Percentiles rank a stretch among this genome's conserved stretches.
Evolutionary conservation across 2,329 filamentous ascomycete species (phyloP).

Genomic region (Monilinia vaccinii-corymbosi): DNA sequence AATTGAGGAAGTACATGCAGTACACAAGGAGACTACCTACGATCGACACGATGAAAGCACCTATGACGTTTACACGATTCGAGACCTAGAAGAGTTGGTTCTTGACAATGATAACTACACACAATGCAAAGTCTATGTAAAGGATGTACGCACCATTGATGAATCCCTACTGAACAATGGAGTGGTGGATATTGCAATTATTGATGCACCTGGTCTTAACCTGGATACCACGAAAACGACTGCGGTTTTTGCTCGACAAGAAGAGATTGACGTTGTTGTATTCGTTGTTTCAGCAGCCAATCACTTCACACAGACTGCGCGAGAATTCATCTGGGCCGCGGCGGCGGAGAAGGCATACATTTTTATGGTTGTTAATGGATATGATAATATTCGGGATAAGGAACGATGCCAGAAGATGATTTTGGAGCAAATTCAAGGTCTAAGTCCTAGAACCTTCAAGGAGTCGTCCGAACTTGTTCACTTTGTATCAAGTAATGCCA

Average conservation of each 20-base stretch:
- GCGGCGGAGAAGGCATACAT: conserved; percentile 97
- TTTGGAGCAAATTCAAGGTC: conserved; percentile 72
- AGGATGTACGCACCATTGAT: conserved; percentile 79
- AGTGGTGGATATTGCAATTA: conserved; percentile 94
- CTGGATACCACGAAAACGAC: conserved; percentile 96
- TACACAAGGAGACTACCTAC: conserved; percentile 73
- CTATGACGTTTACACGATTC: conserved; percentile 75
- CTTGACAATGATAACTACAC: conserved; percentile 80
- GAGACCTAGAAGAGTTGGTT: conserved; percentile 80
- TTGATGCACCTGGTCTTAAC: conserved; percentile 92
- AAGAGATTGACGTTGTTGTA: conserved; percentile 97
- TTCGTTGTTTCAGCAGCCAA: conserved; percentile 97
- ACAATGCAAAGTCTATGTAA: conserved; percentile 95
- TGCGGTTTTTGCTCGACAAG: conserved; percentile 90
- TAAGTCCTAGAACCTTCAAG: conserved; percentile 91
- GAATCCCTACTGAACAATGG: conserved; percentile 95
- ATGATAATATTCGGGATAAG: conserved; percentile 89
- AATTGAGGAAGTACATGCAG: conserved; percentile 89
- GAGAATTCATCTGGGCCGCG: conserved; percentile 93
- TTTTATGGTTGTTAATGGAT: conserved; percentile 98
- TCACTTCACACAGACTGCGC: conserved; percentile 95
- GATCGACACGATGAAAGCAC: conserved; percentile 88
- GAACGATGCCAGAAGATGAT: conserved; percentile 87
- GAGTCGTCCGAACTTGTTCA: conserved; percentile 89
- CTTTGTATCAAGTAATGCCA: conserved; percentile 94